phyloP scores from a whole-genome alignment of 1,284 basidiomycete genomes.

The Puccinia brachypodii region DNA sequence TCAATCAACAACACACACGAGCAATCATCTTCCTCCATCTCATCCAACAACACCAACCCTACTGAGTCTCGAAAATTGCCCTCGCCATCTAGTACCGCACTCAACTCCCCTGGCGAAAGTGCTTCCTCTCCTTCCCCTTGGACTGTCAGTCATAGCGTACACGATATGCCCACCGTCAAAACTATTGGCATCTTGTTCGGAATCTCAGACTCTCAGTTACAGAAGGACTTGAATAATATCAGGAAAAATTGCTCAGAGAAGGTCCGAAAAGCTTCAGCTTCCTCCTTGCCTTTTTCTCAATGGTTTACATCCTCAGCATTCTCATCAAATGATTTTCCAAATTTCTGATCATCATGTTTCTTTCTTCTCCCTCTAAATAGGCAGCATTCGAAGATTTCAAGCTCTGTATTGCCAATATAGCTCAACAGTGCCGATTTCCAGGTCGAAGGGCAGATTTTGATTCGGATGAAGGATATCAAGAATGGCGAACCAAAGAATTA shows the following conservation, averaged over 20 bases:
- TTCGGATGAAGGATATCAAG: constrained; percentile 73
- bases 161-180: constrained; percentile 73
- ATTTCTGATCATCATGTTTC: constrained; percentile 60
- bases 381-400: constrained; percentile 57
- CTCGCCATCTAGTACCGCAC: constrained; percentile 13
- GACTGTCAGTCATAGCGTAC: constrained; percentile 56
- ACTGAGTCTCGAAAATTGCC: constrained; percentile 13
- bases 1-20: constrained; percentile 56
- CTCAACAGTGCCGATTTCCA: constrained; percentile 77
- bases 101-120: constrained; percentile 32
- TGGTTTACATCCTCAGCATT: constrained; percentile 30
- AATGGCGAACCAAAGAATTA: constrained; percentile 82
- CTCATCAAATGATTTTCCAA: constrained; percentile 60
- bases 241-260: constrained; percentile 74
- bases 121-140: constrained; percentile 23
- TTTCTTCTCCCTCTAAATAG: not conserved
- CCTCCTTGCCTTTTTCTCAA: constrained; percentile 11
- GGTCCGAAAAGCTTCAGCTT: constrained; percentile 59
- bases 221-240: constrained; percentile 72
- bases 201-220: constrained; percentile 67
- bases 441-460: constrained; percentile 83
- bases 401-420: constrained; percentile 89
- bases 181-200: constrained; percentile 75
- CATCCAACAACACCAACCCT: constrained; percentile 26
- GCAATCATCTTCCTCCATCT: not conserved